Evolutionary conservation across 305 asterid species (phyloP).

Genomic region (Fraxinus nigra): DNA sequence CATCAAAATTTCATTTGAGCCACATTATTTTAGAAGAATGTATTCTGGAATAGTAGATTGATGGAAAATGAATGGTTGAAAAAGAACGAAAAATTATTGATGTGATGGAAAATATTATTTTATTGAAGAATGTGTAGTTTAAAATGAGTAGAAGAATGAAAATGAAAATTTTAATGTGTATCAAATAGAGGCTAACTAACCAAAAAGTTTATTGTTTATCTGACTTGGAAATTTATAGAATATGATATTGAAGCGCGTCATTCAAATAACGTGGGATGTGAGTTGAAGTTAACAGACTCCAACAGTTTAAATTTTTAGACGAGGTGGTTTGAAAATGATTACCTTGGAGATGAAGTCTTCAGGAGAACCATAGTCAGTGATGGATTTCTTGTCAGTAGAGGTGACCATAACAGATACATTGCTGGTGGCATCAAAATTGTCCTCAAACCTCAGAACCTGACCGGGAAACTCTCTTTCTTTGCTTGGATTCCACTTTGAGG

Average conservation of each 20-base stretch:
- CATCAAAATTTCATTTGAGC: neutral
- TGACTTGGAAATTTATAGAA: neutral
- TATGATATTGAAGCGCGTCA: neutral
- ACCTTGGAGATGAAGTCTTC: slow-evolving; percentile 76
- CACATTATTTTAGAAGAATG: no score
- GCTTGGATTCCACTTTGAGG: slow-evolving; percentile 98
- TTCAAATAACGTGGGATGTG: neutral
- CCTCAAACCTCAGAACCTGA: slow-evolving; percentile 84
- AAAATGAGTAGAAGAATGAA: no score
- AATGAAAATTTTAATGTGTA: no score
- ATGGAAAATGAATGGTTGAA: no score
- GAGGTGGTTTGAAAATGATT: neutral
- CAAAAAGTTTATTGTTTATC: neutral
- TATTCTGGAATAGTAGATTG: no score
- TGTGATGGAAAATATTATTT: no score
- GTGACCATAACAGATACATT: slow-evolving; percentile 57
- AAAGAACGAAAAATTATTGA: no score
- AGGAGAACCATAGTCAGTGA: slow-evolving; percentile 82
- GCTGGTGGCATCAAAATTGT: slow-evolving; percentile 82
- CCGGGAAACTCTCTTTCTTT: slow-evolving; percentile 81
- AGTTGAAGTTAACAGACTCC: neutral
- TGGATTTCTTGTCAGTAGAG: slow-evolving; percentile 82
- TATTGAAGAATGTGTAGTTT: no score
- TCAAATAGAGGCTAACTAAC: neutral
- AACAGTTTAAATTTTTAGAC: neutral